These are phyloP conservation scores for Coemansia sp. DNA, from an alignment of 192 early-diverging fungal genomes.

Conservation along the genomic window DNA sequence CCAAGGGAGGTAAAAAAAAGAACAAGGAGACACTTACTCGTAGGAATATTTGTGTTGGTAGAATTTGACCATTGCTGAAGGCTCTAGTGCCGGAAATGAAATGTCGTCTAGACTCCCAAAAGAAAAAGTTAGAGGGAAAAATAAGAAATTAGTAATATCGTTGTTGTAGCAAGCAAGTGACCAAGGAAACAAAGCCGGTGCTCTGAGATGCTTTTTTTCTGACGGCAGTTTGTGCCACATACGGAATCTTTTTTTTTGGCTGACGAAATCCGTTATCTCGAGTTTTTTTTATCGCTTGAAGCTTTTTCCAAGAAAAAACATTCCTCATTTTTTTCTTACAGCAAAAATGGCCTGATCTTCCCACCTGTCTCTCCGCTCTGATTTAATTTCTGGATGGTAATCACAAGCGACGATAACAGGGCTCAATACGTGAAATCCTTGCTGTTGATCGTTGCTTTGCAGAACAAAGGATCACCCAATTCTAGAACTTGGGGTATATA, in stretches of 20 bases:
- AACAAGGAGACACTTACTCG: conserved; percentile 55
- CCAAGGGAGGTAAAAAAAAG: neutral
- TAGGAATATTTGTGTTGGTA: conserved; percentile 78
- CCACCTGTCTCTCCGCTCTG: neutral
- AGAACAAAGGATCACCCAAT: too few species aligned
- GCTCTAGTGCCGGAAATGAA: neutral
- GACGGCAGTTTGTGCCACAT: neutral
- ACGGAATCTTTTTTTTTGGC: neutral
- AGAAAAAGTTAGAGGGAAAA: neutral
- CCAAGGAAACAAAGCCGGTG: too few species aligned
- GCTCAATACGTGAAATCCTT: too few species aligned
- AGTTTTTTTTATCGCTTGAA: neutral
- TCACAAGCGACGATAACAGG: neutral
- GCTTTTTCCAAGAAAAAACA: neutral
- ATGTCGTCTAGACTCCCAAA: neutral
- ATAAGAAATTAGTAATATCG: neutral
- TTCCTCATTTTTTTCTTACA: neutral
- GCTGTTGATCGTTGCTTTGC: too few species aligned
- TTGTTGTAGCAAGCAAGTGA: too few species aligned
- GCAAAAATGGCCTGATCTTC: neutral
- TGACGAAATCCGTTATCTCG: neutral
- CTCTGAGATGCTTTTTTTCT: neutral
- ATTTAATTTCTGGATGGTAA: neutral
- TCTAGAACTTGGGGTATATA: too few species aligned
- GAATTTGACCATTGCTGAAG: conserved; percentile 72